Conservation (phyloP, 1,139 yeast genomes). For the Candida sp. region DNA sequence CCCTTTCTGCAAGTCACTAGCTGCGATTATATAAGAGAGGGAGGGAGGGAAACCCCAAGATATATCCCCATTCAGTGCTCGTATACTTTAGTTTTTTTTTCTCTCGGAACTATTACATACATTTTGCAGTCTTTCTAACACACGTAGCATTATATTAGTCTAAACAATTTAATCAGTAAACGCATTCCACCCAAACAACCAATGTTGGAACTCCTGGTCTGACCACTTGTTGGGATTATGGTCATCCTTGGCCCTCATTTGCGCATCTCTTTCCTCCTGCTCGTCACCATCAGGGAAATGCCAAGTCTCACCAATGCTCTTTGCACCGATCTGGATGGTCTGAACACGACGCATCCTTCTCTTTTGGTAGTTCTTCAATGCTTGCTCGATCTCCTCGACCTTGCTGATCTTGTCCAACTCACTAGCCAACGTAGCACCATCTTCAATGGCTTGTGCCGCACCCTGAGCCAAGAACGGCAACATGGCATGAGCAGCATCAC, state of each 20-base stretch:
- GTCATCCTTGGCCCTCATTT: slow-evolving; percentile 10
- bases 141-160: background rate
- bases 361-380: slow-evolving; percentile 18
- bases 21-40: no score
- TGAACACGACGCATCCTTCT: slow-evolving; percentile 28
- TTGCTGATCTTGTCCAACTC: slow-evolving; percentile 15
- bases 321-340: slow-evolving; percentile 26
- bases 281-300: slow-evolving; percentile 28
- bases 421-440: slow-evolving; percentile 24
- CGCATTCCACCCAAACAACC: slow-evolving; percentile 18
- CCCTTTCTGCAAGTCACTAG: no score
- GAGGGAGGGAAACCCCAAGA: no score
- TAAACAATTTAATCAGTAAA: slow-evolving; percentile 9
- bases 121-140: background rate
- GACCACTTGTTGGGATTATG: slow-evolving; percentile 17
- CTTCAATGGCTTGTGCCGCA: slow-evolving; percentile 44
- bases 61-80: no score
- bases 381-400: slow-evolving; percentile 16
- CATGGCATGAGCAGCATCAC: slow-evolving; percentile 46
- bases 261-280: slow-evolving; percentile 23
- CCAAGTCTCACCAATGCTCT: slow-evolving; percentile 22
- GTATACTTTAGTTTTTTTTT: background rate
- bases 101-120: background rate
- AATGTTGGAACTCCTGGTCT: slow-evolving; percentile 16
- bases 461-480: slow-evolving; percentile 43